Evolutionary conservation across 2,329 filamentous ascomycete genomes (phyloP).

Genomic region (Macrophomina pseudophaseolina): DNA sequence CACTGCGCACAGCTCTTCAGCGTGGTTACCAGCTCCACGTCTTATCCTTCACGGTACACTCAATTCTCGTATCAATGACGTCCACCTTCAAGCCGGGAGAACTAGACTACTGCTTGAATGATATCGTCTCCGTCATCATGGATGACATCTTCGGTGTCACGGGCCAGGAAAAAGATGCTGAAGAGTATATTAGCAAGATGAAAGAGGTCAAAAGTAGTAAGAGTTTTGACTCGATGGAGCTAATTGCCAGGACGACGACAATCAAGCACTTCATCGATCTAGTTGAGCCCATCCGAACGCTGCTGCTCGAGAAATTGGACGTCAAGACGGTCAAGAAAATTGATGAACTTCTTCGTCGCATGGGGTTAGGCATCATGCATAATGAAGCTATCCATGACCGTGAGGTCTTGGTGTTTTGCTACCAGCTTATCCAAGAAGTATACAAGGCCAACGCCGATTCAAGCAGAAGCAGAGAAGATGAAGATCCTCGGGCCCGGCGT

Average conservation of each 20-base stretch:
- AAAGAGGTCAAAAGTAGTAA: slow-evolving; percentile 98
- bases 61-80: slow-evolving; percentile 77
- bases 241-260: slow-evolving; percentile 83
- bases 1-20: slow-evolving; percentile 80
- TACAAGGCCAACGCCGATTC: slow-evolving; percentile 66
- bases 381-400: slow-evolving; percentile 79
- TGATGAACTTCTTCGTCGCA: slow-evolving; percentile 82
- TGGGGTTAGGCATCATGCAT: slow-evolving; percentile 80
- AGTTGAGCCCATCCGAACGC: slow-evolving; percentile 75
- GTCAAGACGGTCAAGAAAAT: slow-evolving; percentile 85
- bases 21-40: slow-evolving; percentile 94
- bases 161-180: slow-evolving; percentile 95
- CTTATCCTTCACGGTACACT: slow-evolving; percentile 91
- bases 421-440: slow-evolving; percentile 87
- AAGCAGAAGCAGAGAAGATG: slow-evolving; percentile 30
- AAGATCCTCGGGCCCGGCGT: slow-evolving; percentile 59
- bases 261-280: slow-evolving; percentile 75
- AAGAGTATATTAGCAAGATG: slow-evolving; percentile 93
- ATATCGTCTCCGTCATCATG: slow-evolving; percentile 86
- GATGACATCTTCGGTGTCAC: slow-evolving; percentile 94
- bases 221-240: slow-evolving; percentile 96
- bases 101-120: slow-evolving; percentile 82
- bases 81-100: slow-evolving; percentile 79
- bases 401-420: slow-evolving; percentile 91
- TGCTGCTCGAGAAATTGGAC: slow-evolving; percentile 84